phyloP scores from a whole-genome alignment of 2,329 filamentous ascomycete species.

The Bisporella sp. region DNA sequence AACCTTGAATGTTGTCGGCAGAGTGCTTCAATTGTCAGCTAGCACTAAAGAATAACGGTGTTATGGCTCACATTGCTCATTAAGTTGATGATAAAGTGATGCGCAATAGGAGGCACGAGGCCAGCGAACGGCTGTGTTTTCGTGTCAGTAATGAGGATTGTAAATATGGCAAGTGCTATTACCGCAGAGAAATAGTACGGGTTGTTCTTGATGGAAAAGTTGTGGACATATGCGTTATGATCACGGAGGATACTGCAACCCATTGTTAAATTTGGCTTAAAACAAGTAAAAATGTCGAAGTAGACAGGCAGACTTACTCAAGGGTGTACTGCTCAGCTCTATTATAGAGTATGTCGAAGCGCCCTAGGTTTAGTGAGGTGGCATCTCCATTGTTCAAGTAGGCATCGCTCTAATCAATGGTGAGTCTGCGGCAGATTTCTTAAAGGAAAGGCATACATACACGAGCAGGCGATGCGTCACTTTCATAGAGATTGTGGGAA shows the following conservation, averaged over 20 bases:
- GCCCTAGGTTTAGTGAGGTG: too few relatives aligned
- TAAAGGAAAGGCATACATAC: slow-evolving; percentile 4
- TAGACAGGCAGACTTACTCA: too few relatives aligned
- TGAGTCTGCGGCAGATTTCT: too few relatives aligned
- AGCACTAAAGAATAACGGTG: slow-evolving; percentile 19
- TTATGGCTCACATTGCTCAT: slow-evolving; percentile 36
- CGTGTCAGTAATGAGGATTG: slow-evolving; percentile 25
- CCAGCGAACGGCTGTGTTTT: too few relatives aligned
- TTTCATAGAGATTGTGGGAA: slow-evolving; percentile 49
- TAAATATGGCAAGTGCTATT: slow-evolving; percentile 25
- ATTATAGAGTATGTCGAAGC: too few relatives aligned
- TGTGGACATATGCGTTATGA: too few relatives aligned
- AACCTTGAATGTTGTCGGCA: slow-evolving; percentile 24
- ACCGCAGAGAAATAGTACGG: too few relatives aligned
- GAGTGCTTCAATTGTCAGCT: slow-evolving; percentile 22
- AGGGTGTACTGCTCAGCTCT: too few relatives aligned
- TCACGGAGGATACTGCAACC: too few relatives aligned
- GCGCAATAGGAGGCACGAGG: slow-evolving; percentile 26
- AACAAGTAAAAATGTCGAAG: too few relatives aligned
- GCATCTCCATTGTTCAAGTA: not conserved
- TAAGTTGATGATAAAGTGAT: slow-evolving; percentile 45
- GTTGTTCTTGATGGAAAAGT: too few relatives aligned
- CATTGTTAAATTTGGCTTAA: too few relatives aligned
- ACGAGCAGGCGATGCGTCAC: slow-evolving; percentile 44
- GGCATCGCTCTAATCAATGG: slow-evolving; percentile 39